Conservation (phyloP, 495 filamentous ascomycete genomes). For the Xylaria bambusicola region DNA sequence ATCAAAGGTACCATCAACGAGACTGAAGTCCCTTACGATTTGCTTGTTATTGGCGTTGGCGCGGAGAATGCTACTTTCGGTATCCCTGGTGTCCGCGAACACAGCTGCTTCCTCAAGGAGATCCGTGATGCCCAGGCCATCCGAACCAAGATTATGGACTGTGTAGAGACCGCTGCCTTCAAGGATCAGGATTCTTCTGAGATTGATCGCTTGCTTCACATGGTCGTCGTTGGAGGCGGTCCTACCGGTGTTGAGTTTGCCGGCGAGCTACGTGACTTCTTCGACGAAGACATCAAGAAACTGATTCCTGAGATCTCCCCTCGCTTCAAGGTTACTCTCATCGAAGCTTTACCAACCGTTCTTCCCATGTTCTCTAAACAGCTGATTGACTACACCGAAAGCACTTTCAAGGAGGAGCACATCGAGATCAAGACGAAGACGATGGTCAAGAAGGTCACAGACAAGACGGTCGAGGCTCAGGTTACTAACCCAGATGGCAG, state of each 20-base stretch:
- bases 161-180: slow-evolving; percentile 96
- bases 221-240: slow-evolving; percentile 98
- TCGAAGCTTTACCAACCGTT: slow-evolving; percentile 97
- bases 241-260: slow-evolving; percentile 98
- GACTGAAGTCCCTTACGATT: slow-evolving; percentile 95
- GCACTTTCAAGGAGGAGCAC: slow-evolving; percentile 96
- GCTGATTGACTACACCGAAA: slow-evolving; percentile 98
- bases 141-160: slow-evolving; percentile 99
- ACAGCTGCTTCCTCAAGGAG: slow-evolving; percentile 98
- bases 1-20: slow-evolving; percentile 80
- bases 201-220: slow-evolving; percentile 91
- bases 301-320: slow-evolving; percentile 94
- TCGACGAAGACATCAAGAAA: slow-evolving; percentile 95
- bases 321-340: slow-evolving; percentile 94
- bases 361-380: slow-evolving; percentile 99
- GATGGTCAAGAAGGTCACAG: slow-evolving; percentile 96
- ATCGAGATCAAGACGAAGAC: slow-evolving; percentile 98
- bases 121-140: slow-evolving; percentile 93
- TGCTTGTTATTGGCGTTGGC: slow-evolving; percentile 95
- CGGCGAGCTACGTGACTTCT: slow-evolving; percentile 97
- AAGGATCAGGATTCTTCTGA: slow-evolving; percentile 93
- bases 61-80: slow-evolving; percentile 99
- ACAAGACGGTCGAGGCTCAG: slow-evolving; percentile 93
- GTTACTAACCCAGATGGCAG: slow-evolving; percentile 80
- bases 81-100: slow-evolving; percentile 90